Evolutionary conservation across 768 basidiomycete genomes (phyloP), one percentile per base, ranked within the genome.

Genomic region (Antrodiella citrinella): DNA sequence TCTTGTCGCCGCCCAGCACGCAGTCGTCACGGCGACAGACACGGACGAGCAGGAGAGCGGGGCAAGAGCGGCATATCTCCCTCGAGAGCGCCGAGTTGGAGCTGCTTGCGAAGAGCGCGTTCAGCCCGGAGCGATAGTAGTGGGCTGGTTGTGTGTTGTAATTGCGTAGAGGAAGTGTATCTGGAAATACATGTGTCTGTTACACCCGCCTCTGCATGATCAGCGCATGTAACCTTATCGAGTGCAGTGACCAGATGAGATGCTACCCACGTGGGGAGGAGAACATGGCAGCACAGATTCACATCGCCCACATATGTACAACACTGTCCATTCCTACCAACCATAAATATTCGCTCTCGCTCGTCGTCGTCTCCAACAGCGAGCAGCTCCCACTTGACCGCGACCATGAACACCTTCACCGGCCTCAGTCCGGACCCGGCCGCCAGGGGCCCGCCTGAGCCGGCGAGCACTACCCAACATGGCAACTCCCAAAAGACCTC

Each of bases 1-100:
- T 41, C 23, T 49, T 58, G 15, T 26, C 46, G 4, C 44, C 51
- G 59, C 48, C 47, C 38, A 46, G 49, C 54, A 69, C 40, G 24
- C 47, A 43, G 30, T 23, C 25, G 20, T 44, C 42, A 45, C 30
- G 30, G 15, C 53, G 85, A 47, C 60, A 45, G 55, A 86, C 84
- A 39, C 64, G 83, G 62, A 85, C 83, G 69, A 82, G 85, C 57
- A 67, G 68, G 59, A 57, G 61, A 21, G 56, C 61, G 26, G 65
- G 68, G 41, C 76, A 76, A 60, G 68, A 65, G 41, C 72, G 80
- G 51, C 69, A 59, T 45, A 56, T 85, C 19, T 58, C 50, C 20
- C 49, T 82, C 25, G 64, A 61, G 19, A 69, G 63, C 51, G 66
- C 62, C 47, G 67, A 67, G 57, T 69, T 71, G 62, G 54, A 44